A percentile compares a stretch with the other conserved stretches of the same genome.
phyloP scores from a whole-genome alignment of 306 rosid genomes.

The Sophora flavescens region DNA sequence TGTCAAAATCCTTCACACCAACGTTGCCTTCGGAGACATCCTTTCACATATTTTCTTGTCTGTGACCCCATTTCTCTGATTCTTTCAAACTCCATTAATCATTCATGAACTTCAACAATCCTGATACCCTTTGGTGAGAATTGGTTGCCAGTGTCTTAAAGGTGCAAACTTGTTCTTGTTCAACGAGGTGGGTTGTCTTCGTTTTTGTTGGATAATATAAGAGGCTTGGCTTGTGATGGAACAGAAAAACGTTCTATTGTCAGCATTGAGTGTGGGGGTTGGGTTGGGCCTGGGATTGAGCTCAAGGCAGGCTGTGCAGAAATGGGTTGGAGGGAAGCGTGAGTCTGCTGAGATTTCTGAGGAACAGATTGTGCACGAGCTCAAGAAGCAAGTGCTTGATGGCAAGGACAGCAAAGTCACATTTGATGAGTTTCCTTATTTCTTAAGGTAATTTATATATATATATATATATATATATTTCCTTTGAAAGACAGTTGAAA shows the following conservation, averaged over 20 bases:
- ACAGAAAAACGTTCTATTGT: conserved; percentile 74
- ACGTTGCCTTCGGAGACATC: conserved; percentile 49
- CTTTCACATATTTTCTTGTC: background rate
- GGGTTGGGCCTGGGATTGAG: conserved; percentile 81
- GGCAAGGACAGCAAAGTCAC: conserved; percentile 62
- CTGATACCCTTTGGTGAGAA: conserved; percentile 35
- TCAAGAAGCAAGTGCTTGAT: conserved; percentile 63
- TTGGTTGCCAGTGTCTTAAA: background rate
- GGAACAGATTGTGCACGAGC: conserved; percentile 68
- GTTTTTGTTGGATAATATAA: background rate
- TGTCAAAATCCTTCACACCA: conserved; percentile 43
- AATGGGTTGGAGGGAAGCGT: conserved; percentile 65
- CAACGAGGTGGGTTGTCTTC: background rate
- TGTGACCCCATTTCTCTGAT: conserved; percentile 33
- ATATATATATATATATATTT: too few relatives aligned
- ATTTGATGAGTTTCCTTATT: conserved; percentile 77
- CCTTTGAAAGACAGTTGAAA: background rate
- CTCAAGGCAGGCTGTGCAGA: conserved; percentile 66
- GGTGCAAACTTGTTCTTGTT: conserved; percentile 24
- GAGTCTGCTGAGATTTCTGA: conserved; percentile 58
- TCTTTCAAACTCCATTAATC: conserved; percentile 34
- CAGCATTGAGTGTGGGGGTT: conserved; percentile 83
- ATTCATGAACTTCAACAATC: conserved; percentile 12
- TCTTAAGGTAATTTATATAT: conserved; percentile 62
- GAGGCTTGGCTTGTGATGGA: conserved; percentile 55